phyloP scores from a whole-genome alignment of 371 early-diverging fungal genomes.

The Thermomucor indicae-seudaticae region DNA sequence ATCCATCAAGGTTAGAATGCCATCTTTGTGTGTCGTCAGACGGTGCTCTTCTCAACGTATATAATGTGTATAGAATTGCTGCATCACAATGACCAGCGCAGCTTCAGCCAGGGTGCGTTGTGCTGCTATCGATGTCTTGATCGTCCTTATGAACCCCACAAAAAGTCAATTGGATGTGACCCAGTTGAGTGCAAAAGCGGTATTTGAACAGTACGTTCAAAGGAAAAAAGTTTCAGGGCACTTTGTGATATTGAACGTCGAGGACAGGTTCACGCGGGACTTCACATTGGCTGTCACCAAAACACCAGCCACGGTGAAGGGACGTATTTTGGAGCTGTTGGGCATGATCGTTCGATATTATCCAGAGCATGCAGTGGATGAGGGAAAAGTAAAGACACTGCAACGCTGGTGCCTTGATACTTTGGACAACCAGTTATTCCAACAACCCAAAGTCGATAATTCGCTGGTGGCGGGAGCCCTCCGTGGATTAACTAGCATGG shows the following conservation, averaged over 20 bases:
- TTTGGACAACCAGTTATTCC: slow-evolving; percentile 28
- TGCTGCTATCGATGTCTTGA: slow-evolving; percentile 19
- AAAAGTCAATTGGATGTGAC: slow-evolving; percentile 12
- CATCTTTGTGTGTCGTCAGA: no score
- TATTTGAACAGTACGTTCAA: slow-evolving; percentile 51
- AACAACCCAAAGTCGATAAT: slow-evolving; percentile 23
- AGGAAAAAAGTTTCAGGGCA: background rate
- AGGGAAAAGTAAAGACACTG: slow-evolving; percentile 12
- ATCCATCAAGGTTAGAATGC: slow-evolving; percentile 6
- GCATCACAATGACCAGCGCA: slow-evolving; percentile 6
- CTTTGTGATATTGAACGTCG: no score
- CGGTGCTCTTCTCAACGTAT: background rate
- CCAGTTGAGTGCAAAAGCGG: slow-evolving; percentile 55
- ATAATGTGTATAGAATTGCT: slow-evolving; percentile 12
- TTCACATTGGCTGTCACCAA: slow-evolving; percentile 7
- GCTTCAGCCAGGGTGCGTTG: slow-evolving; percentile 7
- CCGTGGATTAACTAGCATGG: slow-evolving; percentile 32
- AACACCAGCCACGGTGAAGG: slow-evolving; percentile 31
- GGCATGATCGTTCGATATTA: slow-evolving; percentile 39
- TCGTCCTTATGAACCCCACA: slow-evolving; percentile 9
- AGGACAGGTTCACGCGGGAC: slow-evolving; percentile 17
- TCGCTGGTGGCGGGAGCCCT: slow-evolving; percentile 33
- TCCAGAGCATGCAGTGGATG: slow-evolving; percentile 18
- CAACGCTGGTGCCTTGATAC: slow-evolving; percentile 38
- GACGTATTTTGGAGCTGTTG: slow-evolving; percentile 41